Evolutionary conservation across 2,329 filamentous ascomycete species (phyloP), one percentile per base, ranked within the genome.

Genomic region (Fonsecaea nubica): DNA sequence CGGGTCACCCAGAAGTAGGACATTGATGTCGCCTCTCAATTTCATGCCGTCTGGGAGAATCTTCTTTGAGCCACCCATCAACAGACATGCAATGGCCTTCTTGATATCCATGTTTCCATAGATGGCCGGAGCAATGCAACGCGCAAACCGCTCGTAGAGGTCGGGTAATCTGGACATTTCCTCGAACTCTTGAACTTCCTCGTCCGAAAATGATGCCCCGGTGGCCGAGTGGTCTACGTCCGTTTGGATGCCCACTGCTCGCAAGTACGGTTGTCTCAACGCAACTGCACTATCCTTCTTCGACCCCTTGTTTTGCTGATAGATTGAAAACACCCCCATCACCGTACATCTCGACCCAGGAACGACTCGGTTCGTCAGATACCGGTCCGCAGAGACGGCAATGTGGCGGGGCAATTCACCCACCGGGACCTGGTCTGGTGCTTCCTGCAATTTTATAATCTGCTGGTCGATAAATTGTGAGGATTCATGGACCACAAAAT

Each of bases 281-380:
- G 95, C 95, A 2, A 98, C 93, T 1, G 95, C 95, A 1, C 90
- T 90, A 60, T 89, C 89, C 1, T 86, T 87, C 73, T 90, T 91
- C 78, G 93, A 96, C 50, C 87, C 90, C 62, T 72, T 73, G 79
- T 98, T 98, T 73, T 90, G 91, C 78, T 97, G 92, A 79, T 97
- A 99, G 75, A 98, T 98, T 35, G 94, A 97, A 82, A 97, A 99
- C 38, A 99, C 92, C 21, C 95, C 95, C 87, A 95, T 98, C 18
- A 99, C 86, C 2, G 93, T 96, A 78, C 95, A 99, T 77, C 94
- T 87, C 58, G 94, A 96, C 35, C 95, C 95, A 5, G 95, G 95
- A 3, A 99, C 93, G 2, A 99, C 95, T 59, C 93, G 88, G 77
- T 99, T 99, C 10, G 94, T 95, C 55, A 99, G 83, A 76, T 98